These are phyloP conservation scores for Oryza glumipatula DNA, from an alignment of 176 grass and related monocot genomes.

Conservation along the genomic window DNA sequence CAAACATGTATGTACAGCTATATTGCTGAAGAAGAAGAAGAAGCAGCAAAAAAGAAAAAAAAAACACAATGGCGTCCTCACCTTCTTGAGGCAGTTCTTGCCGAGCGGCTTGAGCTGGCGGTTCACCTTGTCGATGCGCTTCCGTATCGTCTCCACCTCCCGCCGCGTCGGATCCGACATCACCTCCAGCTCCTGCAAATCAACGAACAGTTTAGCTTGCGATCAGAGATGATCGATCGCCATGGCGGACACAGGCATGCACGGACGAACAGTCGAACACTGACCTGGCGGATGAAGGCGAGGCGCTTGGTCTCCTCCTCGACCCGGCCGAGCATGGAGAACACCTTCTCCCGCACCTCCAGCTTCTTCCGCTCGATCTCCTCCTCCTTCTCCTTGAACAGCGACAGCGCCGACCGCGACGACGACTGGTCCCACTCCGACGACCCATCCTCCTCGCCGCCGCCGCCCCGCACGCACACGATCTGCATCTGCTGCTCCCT, in stretches of 20 bases:
- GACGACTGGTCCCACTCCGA: constrained; percentile 34
- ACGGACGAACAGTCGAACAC: too few relatives aligned
- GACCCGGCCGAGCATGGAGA: constrained; percentile 64
- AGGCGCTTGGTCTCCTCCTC: constrained; percentile 86
- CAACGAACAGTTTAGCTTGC: not conserved
- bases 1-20: too few relatives aligned
- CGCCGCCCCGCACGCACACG: constrained; percentile 50
- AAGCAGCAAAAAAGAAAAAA: not conserved
- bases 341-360: constrained; percentile 82
- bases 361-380: constrained; percentile 77
- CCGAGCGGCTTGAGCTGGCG: constrained; percentile 74
- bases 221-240: not conserved
- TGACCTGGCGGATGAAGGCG: constrained; percentile 60
- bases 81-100: constrained; percentile 77
- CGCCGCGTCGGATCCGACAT: constrained; percentile 83
- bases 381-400: constrained; percentile 85
- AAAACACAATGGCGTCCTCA: not conserved
- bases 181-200: constrained; percentile 66
- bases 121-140: constrained; percentile 74
- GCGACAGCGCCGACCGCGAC: constrained; percentile 62
- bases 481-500: constrained; percentile 80
- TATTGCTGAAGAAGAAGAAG: too few relatives aligned
- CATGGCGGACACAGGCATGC: not conserved
- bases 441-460: not conserved
- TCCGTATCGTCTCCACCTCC: constrained; percentile 73